Evolutionary conservation across 2,329 filamentous ascomycete genomes (phyloP).

Genomic region (Penicillium psychrosexuale): DNA sequence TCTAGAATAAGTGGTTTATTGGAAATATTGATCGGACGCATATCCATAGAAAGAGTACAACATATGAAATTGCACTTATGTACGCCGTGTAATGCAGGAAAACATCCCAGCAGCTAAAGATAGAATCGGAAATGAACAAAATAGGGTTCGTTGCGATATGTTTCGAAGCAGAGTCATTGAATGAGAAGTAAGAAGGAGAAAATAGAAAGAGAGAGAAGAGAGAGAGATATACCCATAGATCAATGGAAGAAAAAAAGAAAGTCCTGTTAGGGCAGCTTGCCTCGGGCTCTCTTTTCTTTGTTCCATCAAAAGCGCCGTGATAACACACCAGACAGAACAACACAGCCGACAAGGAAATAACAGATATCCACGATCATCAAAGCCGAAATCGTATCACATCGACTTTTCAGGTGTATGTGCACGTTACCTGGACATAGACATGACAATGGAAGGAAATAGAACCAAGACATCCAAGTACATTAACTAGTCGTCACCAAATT

Average conservation of each 20-base stretch:
- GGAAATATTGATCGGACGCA: not conserved
- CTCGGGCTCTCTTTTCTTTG: not conserved
- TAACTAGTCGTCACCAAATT: not conserved
- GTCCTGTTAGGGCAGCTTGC: not conserved
- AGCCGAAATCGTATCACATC: not conserved
- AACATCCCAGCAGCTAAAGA: slow-evolving; percentile 14
- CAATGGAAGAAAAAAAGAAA: not conserved
- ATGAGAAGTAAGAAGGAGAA: not conserved
- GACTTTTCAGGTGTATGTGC: not conserved
- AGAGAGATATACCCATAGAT: not conserved
- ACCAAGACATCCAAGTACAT: not conserved
- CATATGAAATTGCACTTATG: slow-evolving; percentile 15
- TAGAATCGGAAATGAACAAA: slow-evolving; percentile 5
- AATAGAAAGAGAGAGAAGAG: not conserved
- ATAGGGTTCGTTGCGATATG: slow-evolving; percentile 12
- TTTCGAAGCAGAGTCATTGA: slow-evolving; percentile 6
- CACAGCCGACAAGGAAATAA: not conserved
- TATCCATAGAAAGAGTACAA: not conserved
- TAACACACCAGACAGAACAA: not conserved
- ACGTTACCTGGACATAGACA: not conserved
- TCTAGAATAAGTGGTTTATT: not conserved
- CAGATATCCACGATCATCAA: not conserved
- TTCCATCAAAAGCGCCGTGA: not conserved
- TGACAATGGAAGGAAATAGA: not conserved
- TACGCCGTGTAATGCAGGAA: slow-evolving; percentile 26